phyloP scores from a whole-genome alignment of 2,329 filamentous ascomycete species.

The Aureobasidium sp. region DNA sequence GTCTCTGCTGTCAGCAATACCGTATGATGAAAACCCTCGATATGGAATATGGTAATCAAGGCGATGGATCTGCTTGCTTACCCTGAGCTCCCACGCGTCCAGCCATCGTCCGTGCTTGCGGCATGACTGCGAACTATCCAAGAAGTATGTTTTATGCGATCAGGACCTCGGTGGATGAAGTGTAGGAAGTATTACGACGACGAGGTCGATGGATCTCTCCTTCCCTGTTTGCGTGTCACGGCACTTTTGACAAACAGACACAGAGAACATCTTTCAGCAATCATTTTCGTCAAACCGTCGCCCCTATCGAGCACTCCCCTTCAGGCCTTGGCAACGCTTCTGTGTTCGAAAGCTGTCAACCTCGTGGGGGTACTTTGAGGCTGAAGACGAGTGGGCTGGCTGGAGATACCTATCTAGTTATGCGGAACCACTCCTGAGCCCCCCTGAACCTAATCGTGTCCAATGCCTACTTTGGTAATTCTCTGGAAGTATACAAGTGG shows the following conservation, averaged over 20 bases:
- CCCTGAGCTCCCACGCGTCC: constrained; percentile 1
- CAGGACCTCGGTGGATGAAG: not conserved
- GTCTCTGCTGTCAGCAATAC: constrained; percentile 1
- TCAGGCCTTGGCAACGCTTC: constrained; percentile 6
- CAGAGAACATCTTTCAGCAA: not conserved
- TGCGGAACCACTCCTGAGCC: not conserved
- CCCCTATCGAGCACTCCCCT: not conserved
- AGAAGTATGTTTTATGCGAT: not conserved
- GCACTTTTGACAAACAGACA: not conserved
- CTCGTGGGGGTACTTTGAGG: not conserved
- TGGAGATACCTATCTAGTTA: not conserved
- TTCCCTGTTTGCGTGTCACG: not conserved
- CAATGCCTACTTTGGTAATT: not conserved
- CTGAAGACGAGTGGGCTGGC: not conserved
- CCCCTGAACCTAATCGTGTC: not conserved
- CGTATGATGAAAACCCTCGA: not conserved
- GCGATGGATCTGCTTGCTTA: not conserved
- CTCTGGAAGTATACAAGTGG: not conserved
- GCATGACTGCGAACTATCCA: not conserved
- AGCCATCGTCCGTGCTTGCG: constrained; percentile 7
- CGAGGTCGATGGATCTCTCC: not conserved
- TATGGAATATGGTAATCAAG: not conserved
- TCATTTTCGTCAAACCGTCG: not conserved
- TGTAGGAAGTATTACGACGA: not conserved
- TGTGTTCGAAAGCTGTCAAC: not conserved